Conservation (phyloP, 768 basidiomycete genomes). For the Tephrocybe rancida region DNA sequence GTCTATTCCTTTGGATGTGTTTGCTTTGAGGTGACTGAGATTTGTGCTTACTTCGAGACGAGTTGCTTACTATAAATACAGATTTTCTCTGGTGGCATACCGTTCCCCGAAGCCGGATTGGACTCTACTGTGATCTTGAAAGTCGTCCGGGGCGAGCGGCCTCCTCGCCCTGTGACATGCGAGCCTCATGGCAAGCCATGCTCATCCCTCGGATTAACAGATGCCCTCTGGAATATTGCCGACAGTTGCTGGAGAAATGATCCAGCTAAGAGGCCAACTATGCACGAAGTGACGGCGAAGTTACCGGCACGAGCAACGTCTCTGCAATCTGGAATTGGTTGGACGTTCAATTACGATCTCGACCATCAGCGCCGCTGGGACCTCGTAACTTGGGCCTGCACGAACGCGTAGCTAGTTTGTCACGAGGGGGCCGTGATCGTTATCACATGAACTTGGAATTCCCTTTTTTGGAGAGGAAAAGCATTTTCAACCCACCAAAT, state of each 20-base stretch:
- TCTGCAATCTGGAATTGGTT: not conserved
- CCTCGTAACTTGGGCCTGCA: constrained; percentile 6
- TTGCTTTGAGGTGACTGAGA: constrained; percentile 29
- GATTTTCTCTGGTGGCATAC: constrained; percentile 28
- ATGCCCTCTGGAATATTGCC: constrained; percentile 31
- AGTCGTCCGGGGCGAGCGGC: constrained; percentile 11
- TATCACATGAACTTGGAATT: too few species aligned
- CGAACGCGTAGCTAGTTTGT: too few species aligned
- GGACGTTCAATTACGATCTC: not conserved
- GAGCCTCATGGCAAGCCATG: constrained; percentile 18
- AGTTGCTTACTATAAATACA: constrained; percentile 2
- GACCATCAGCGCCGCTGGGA: not conserved
- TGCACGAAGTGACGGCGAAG: constrained; percentile 18
- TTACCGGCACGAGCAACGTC: not conserved
- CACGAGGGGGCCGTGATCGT: too few species aligned
- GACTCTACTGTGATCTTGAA: constrained; percentile 18
- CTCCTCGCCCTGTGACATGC: constrained; percentile 10
- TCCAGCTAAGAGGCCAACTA: constrained; percentile 27
- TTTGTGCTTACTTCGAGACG: not conserved
- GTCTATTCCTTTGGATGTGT: constrained; percentile 35
- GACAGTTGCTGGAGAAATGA: constrained; percentile 26
- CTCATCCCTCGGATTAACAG: constrained; percentile 25
- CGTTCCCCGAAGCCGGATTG: constrained; percentile 20
- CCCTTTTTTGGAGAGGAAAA: too few species aligned
- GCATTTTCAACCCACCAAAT: too few species aligned